Evolutionary conservation across 2,329 filamentous ascomycete genomes (phyloP).

Genomic region (Periglandula ipomoeae): DNA sequence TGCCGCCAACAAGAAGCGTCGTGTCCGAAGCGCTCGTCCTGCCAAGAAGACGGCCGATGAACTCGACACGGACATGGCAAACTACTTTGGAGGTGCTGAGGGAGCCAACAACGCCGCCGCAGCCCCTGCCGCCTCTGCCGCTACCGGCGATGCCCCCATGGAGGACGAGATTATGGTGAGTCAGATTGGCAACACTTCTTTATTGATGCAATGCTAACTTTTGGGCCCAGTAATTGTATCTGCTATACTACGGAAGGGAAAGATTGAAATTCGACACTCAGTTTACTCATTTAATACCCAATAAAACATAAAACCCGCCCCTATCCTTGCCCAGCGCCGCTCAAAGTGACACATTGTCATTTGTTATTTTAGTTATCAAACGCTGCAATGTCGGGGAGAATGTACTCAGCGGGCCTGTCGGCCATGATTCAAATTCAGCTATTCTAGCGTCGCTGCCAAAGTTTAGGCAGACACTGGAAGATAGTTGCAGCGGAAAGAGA

Average conservation of each 20-base stretch:
- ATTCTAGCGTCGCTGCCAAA: too few relatives aligned
- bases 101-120: conserved; percentile 38
- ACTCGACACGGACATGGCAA: conserved; percentile 93
- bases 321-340: neutral
- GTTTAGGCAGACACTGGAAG: neutral
- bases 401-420: conserved; percentile 1
- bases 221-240: neutral
- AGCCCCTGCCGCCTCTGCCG: conserved; percentile 34
- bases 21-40: conserved; percentile 52
- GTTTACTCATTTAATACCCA: conserved; percentile 6
- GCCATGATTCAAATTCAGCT: neutral
- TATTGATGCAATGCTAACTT: neutral
- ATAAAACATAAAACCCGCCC: conserved; percentile 1
- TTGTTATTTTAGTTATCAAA: neutral
- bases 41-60: conserved; percentile 89
- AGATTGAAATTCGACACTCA: conserved; percentile 1
- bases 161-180: conserved; percentile 52
- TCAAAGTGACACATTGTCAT: neutral
- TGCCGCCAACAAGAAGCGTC: conserved; percentile 44
- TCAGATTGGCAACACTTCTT: neutral
- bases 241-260: neutral
- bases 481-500: neutral
- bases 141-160: conserved; percentile 51
- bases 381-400: neutral
- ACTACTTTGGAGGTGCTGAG: conserved; percentile 64